phyloP scores from a whole-genome alignment of 768 basidiomycete genomes.

The Leccinum fibrillosum region DNA sequence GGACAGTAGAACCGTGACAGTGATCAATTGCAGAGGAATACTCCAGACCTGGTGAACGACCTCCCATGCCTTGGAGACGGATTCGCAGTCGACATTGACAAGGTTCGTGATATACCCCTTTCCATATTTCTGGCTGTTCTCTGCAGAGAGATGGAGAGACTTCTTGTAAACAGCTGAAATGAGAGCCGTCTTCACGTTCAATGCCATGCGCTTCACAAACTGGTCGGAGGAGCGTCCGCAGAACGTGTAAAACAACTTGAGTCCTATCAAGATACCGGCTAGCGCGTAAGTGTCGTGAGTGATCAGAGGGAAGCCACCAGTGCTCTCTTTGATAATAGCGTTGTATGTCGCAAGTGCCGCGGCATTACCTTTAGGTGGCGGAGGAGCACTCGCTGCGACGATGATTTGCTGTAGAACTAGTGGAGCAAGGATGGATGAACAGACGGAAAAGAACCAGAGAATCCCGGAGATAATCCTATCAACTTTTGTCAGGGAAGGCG shows the following conservation, averaged over 20 bases:
- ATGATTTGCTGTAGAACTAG: slow-evolving; percentile 29
- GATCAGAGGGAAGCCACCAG: slow-evolving; percentile 30
- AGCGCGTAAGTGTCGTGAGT: slow-evolving; percentile 23
- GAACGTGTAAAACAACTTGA: slow-evolving; percentile 24
- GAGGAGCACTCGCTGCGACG: slow-evolving; percentile 19
- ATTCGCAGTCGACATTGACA: slow-evolving; percentile 30
- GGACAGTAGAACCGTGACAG: slow-evolving; percentile 20
- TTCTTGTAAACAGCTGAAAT: slow-evolving; percentile 31
- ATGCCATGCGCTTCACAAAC: slow-evolving; percentile 26
- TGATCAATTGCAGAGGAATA: slow-evolving; percentile 25
- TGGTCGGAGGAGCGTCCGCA: slow-evolving; percentile 30
- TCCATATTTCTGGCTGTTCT: slow-evolving; percentile 25
- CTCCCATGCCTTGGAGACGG: slow-evolving; percentile 30
- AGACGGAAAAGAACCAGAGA: slow-evolving; percentile 28
- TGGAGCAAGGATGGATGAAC: slow-evolving; percentile 21
- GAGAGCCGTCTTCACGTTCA: slow-evolving; percentile 30
- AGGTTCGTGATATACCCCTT: slow-evolving; percentile 30
- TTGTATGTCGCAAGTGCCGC: slow-evolving; percentile 21
- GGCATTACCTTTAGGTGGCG: slow-evolving; percentile 17
- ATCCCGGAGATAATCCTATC: slow-evolving; percentile 24
- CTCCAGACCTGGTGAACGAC: slow-evolving; percentile 26
- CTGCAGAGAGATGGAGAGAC: slow-evolving; percentile 25
- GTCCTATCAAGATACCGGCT: slow-evolving; percentile 21
- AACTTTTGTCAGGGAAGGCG: not conserved
- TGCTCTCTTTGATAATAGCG: slow-evolving; percentile 16